Evolutionary conservation across 495 filamentous ascomycete genomes (phyloP).

Genomic region (Hypomontagnella submonticulosa): DNA sequence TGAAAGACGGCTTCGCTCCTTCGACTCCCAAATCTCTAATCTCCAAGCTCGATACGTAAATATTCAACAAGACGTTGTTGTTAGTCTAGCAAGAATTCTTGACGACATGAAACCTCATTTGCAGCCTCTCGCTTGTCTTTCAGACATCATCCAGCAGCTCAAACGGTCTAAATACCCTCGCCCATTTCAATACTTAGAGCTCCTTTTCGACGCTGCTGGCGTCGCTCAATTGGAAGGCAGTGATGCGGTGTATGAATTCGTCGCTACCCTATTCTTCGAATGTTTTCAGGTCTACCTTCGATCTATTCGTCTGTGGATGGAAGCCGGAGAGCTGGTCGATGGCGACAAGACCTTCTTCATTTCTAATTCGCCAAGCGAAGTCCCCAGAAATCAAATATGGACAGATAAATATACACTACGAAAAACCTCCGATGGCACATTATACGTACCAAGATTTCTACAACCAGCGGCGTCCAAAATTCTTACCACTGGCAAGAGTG

Average conservation of each 20-base stretch:
- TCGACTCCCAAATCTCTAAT: conserved; percentile 56
- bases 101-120: conserved; percentile 66
- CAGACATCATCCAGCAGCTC: conserved; percentile 56
- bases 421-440: conserved; percentile 60
- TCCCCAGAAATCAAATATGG: conserved; percentile 76
- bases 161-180: conserved; percentile 52
- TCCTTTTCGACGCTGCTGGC: conserved; percentile 75
- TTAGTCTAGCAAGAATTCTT: conserved; percentile 69
- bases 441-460: conserved; percentile 80
- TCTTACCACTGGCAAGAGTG: conserved; percentile 87
- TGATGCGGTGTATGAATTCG: conserved; percentile 64
- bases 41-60: conserved; percentile 59
- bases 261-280: conserved; percentile 77
- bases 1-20: conserved; percentile 53
- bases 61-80: conserved; percentile 57
- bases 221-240: conserved; percentile 75
- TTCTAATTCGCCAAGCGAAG: conserved; percentile 63
- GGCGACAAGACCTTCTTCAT: conserved; percentile 79
- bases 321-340: conserved; percentile 73
- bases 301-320: conserved; percentile 87
- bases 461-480: conserved; percentile 73
- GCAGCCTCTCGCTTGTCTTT: conserved; percentile 66
- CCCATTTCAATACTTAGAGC: conserved; percentile 73
- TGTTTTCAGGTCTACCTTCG: conserved; percentile 86
- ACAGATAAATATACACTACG: conserved; percentile 75